Evolutionary conservation across 2,329 filamentous ascomycete genomes (phyloP), one percentile per base, ranked within the genome.

Genomic region (Talaromyces rugulosus): DNA sequence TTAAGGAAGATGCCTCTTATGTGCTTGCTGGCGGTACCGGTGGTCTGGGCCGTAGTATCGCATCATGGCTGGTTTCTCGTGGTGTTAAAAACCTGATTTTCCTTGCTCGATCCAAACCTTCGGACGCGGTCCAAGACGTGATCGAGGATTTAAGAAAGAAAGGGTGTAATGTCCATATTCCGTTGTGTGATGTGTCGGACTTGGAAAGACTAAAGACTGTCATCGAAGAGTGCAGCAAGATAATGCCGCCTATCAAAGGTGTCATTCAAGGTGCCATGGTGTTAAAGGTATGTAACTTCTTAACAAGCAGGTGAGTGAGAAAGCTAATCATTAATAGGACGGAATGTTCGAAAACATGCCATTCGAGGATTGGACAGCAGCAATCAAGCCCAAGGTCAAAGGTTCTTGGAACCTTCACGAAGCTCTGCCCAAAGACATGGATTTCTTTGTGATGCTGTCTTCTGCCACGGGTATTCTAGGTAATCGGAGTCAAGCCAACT

Each of bases 401-500:
- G 77, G 74, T 3, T 72, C 72, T 3, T 71, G 71, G 66, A 77
- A 77, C 58, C 66, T 79, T 12, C 72, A 77, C 60, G 52, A 65
- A 16, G 27, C 63, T 12, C 61, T 75, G 28, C 69, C 67, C 6
- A 33, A 53, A 2, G 62, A 74, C 50, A 67, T 81, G 16, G 75
- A 78, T 56, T 80, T 80, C 67, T 80, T 80, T 62, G 65, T 78
- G 56, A 72, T 77, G 64, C 67, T 80, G 1, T 78, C 77, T 0
- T 80, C 78, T 0, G 66, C 75, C 1, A 74, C 77, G 34, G 76
- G 76, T 1, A 68, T 83, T 14, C 69, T 80, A 5, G 81, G 82
- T 4, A 80, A 80, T 57, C 66, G 74, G 5, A 76, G 78, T 3
- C 73, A 84, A 59, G 73, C 80, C 11, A 81, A 80, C 62, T 80